Conservation (phyloP, 352 stramenopile species). For the Pythium pyrilobum region DNA sequence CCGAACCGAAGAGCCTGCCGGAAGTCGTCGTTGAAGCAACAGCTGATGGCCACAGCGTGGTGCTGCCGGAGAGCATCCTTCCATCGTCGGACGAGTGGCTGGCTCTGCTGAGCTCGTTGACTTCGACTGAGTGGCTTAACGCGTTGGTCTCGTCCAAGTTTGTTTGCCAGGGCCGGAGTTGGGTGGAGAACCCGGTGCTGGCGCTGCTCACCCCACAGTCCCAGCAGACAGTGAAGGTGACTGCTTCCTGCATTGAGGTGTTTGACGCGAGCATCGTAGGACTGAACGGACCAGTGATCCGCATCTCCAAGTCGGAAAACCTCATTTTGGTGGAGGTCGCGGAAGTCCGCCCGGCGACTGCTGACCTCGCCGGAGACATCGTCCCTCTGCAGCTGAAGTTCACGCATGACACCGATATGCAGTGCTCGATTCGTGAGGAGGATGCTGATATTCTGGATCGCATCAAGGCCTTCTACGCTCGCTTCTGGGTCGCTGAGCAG, state of each 20-base stretch:
- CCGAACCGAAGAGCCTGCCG: neutral
- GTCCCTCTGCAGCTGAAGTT: slow-evolving; percentile 59
- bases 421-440: slow-evolving; percentile 48
- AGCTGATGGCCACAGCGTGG: slow-evolving; percentile 22
- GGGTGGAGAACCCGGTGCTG: slow-evolving; percentile 60
- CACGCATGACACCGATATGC: slow-evolving; percentile 34
- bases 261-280: slow-evolving; percentile 19
- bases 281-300: slow-evolving; percentile 38
- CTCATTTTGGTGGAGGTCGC: slow-evolving; percentile 46
- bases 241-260: slow-evolving; percentile 4
- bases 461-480: slow-evolving; percentile 73
- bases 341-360: slow-evolving; percentile 51
- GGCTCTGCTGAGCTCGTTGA: slow-evolving; percentile 26
- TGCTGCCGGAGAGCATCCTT: slow-evolving; percentile 24
- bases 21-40: slow-evolving; percentile 20
- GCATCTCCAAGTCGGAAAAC: slow-evolving; percentile 31
- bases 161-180: slow-evolving; percentile 54
- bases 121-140: slow-evolving; percentile 46
- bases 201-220: slow-evolving; percentile 41
- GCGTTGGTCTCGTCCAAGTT: slow-evolving; percentile 46
- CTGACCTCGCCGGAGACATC: slow-evolving; percentile 33
- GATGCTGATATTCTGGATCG: slow-evolving; percentile 38
- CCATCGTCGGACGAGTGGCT: slow-evolving; percentile 41
- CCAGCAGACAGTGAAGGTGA: slow-evolving; percentile 37
- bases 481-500: slow-evolving; percentile 66